These are phyloP conservation scores for Apiospora hydei DNA, from an alignment of 2,329 filamentous ascomycete species.

Conservation along the genomic window DNA sequence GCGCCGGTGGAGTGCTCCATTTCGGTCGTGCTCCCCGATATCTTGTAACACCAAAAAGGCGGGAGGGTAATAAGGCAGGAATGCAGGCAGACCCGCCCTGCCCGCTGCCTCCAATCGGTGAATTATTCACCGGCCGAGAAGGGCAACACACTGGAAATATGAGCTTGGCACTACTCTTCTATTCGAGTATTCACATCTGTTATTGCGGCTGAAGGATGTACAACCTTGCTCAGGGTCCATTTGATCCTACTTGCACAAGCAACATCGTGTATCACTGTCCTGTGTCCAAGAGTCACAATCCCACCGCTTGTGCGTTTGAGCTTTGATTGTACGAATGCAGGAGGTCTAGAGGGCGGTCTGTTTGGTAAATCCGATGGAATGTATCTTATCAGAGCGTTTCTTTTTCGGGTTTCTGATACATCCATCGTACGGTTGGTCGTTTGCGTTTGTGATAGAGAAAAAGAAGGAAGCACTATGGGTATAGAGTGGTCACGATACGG, in stretches of 20 bases:
- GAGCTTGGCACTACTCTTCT: background rate
- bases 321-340: background rate
- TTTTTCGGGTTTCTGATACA: background rate
- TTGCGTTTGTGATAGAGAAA: background rate
- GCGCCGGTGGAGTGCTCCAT: background rate
- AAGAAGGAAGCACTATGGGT: background rate
- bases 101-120: background rate
- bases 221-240: background rate
- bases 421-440: background rate
- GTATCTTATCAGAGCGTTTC: background rate
- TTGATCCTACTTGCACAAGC: background rate
- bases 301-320: background rate
- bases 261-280: background rate
- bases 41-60: constrained; percentile 2
- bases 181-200: background rate
- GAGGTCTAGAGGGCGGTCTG: background rate
- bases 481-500: background rate
- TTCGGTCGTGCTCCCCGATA: background rate
- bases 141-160: background rate
- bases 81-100: background rate
- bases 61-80: constrained; percentile 8
- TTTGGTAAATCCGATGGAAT: background rate
- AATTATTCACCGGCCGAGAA: background rate
- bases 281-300: background rate
- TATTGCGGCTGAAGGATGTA: constrained; percentile 8